Evolutionary conservation across 345 rosid species (phyloP), one percentile per base, ranked within the genome.

Genomic region (Salix udensis): DNA sequence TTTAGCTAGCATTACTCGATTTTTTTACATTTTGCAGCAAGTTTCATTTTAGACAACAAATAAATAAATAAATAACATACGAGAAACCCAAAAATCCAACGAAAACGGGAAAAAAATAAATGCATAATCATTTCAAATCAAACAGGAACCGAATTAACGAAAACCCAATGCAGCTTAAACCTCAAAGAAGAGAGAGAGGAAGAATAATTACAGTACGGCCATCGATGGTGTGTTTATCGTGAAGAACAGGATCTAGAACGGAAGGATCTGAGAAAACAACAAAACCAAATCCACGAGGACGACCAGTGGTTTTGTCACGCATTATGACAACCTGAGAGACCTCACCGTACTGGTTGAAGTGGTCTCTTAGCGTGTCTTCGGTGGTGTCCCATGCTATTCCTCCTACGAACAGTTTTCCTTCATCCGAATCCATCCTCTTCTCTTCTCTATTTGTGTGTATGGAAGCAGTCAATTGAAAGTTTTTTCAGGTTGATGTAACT

Each of bases 311-410:
- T 50, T 77, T 81, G 74, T 81, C 84, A 7, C 77, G 79, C 84
- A 81, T 81, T 5, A 81, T 73, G 10, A 81, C 78, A 31, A 52
- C 74, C 73, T 81, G 80, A 18, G 80, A 68, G 44, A 81, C 80
- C 14, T 81, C 84, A 0, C 84, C 84, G 67, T 81, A 81, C 42
- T 62, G 76, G 31, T 12, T 11, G 65, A 81, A 81, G 77, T 81
- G 72, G 74, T 76, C 74, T 37, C 77, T 39, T 4, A 81, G 80
- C 16, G 70, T 67, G 9, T 72, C 83, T 61, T 76, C 80, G 24
- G 77, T 72, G 12, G 83, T 81, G 70, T 81, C 83, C 83, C 80
- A 81, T 3, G 80, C 72, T 30, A 81, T 76, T 61, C 80, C 83
- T 10, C 83, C 83, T 10, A 76, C 39, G 65, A 81, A 76, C 7